Percentiles rank a stretch among this genome's conserved stretches.
These are phyloP conservation scores for Prinsepia uniflora DNA, from an alignment of 306 rosid species.

Conservation along the genomic window DNA sequence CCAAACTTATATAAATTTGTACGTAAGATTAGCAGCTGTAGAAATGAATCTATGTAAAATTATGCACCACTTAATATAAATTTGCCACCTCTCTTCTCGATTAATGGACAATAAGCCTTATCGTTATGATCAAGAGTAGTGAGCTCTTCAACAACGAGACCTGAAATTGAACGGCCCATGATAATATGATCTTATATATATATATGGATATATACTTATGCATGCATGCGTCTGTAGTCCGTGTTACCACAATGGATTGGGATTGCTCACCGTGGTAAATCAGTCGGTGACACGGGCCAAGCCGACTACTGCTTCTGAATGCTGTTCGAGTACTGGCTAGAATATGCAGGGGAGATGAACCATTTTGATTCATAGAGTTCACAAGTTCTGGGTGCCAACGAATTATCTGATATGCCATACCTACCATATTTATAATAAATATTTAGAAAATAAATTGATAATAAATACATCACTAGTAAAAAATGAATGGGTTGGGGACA, in stretches of 20 bases:
- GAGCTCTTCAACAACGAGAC: conserved; percentile 17
- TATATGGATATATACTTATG: too few species aligned
- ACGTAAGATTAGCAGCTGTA: too few species aligned
- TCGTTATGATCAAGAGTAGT: too few species aligned
- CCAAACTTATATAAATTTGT: too few species aligned
- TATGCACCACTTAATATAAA: too few species aligned
- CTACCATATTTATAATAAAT: background rate
- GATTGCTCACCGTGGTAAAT: conserved; percentile 17
- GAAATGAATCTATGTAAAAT: background rate
- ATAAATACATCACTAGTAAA: too few species aligned
- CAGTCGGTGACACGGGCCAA: conserved; percentile 9
- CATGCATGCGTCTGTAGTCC: too few species aligned
- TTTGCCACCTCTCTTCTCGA: too few species aligned
- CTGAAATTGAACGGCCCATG: background rate
- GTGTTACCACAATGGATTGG: background rate
- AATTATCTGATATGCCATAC: conserved; percentile 24
- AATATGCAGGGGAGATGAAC: conserved; percentile 26
- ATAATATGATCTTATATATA: too few species aligned
- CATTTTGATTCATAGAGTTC: conserved; percentile 23
- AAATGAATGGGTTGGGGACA: too few species aligned
- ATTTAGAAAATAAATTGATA: too few species aligned
- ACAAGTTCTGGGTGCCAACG: background rate
- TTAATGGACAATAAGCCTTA: background rate
- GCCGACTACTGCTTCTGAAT: conserved; percentile 21
- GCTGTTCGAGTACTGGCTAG: conserved; percentile 26